These are phyloP conservation scores for Amaranthus palmeri DNA, from an alignment of 148 eudicot species.

Conservation along the genomic window DNA sequence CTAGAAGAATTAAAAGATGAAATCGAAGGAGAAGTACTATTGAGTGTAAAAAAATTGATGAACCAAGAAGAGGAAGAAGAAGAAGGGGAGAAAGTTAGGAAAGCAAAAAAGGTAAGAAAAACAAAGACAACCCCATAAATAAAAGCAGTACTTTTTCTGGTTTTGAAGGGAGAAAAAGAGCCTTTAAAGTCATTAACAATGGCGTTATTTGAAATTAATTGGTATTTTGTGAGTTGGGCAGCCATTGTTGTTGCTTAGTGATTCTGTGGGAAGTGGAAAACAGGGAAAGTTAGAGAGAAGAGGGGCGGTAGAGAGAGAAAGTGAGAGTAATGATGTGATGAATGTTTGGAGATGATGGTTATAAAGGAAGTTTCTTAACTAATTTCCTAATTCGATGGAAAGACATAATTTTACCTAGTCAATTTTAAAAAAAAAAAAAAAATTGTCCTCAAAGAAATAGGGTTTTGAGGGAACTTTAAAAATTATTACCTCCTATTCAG, in stretches of 20 bases:
- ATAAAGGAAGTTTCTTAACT: too few species aligned
- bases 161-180: slow-evolving; percentile 37
- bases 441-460: too few species aligned
- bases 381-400: too few species aligned
- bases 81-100: slow-evolving; percentile 61
- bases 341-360: too few species aligned
- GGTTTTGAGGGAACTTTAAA: too few species aligned
- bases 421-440: too few species aligned
- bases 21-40: slow-evolving; percentile 38
- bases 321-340: too few species aligned
- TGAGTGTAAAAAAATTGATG: slow-evolving; percentile 38
- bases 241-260: slow-evolving; percentile 29
- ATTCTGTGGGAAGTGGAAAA: not conserved
- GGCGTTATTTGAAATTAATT: slow-evolving; percentile 37
- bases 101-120: slow-evolving; percentile 54
- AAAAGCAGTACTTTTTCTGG: slow-evolving; percentile 35
- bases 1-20: slow-evolving; percentile 48
- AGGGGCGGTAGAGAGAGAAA: too few species aligned
- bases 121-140: slow-evolving; percentile 48
- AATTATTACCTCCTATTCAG: too few species aligned
- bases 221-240: slow-evolving; percentile 62
- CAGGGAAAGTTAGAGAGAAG: too few species aligned
- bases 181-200: slow-evolving; percentile 46
- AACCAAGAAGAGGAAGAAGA: slow-evolving; percentile 61
- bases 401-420: too few species aligned